Base-by-base conservation (phyloP, 164 flowering plant genomes). In the Protea cynaroides region DNA sequence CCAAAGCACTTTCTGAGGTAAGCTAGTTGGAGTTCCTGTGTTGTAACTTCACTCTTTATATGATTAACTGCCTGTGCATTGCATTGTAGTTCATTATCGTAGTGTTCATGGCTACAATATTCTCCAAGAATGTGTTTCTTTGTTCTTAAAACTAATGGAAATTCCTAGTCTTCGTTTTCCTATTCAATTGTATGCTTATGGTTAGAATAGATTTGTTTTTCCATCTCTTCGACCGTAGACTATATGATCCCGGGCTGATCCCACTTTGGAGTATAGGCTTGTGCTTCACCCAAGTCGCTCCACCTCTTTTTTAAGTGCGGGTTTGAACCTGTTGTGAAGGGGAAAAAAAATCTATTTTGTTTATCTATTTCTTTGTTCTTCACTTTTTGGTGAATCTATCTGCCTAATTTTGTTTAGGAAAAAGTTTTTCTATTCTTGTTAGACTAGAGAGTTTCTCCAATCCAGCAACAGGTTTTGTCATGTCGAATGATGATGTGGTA, bases 1-100 rank as follows among this genome's bases (percentile, higher is more conserved):
- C 97, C 36, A 89, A 81, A 78, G 91, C 96, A 64, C 71, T 94
- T 67, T 80, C 71, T 25, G 99, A 94, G 95, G 98, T 93, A 81
- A 71, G 63, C 63, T 40, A 29, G 21, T 9, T 36, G 17, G 5
- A 62, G 19, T n/a, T 11, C 49, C 63, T n/a, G 63, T 8, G 9
- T 40, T 8, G 14, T 8, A 40, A 40, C 1, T 40, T 0, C 49
- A 52, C 17, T 19, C 15, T 61, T 21, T 38, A 37, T 8, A 14
- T 51, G 18, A 37, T 7, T 1, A 12, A 52, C 25, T 22, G 17
- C 23, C 36, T 29, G 4, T 22, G 37, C 55, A 25, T 49, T 49
- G 46, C 46, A 40, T 18, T 49, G 6, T 49, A 18, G 14, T 49
- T 49, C 17, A 49, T 15, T 18, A 17, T 18, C 19, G 4, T 14